Conservation (phyloP, 23 red algal genomes). For the Gracilaria domingensis region DNA sequence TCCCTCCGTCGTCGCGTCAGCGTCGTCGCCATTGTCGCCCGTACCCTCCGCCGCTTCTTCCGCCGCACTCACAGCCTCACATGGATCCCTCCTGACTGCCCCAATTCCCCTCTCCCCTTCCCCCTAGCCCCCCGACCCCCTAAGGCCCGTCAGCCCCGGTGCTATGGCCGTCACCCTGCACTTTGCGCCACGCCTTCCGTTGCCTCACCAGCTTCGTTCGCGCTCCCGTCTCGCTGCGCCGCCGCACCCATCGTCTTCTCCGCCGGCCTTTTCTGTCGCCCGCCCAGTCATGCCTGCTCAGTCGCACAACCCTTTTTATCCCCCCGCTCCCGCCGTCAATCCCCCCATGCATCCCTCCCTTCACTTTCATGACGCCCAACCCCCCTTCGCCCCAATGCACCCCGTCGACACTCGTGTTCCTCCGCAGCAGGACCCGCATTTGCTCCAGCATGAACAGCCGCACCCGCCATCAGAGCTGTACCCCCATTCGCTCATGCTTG, state of each 20-base stretch:
- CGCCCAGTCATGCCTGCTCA: conserved; percentile 8
- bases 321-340: not conserved
- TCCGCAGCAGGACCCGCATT: not conserved
- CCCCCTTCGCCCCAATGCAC: not conserved
- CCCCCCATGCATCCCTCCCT: conserved; percentile 16
- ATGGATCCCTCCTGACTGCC: conserved; percentile 42
- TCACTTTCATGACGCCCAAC: conserved; percentile 26
- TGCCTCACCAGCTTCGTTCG: conserved; percentile 39
- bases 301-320: conserved; percentile 8
- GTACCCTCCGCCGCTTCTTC: not conserved
- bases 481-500: not conserved
- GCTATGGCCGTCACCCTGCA: conserved; percentile 52
- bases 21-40: not conserved
- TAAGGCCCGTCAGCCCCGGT: not conserved
- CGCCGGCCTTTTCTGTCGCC: not conserved
- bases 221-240: not conserved
- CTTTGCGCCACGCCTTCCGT: conserved; percentile 33
- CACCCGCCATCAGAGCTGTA: not conserved
- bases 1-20: not conserved
- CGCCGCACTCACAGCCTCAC: not conserved
- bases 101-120: not conserved
- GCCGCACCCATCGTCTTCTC: conserved; percentile 1
- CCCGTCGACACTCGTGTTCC: not conserved
- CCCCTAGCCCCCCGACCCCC: too few relatives aligned
- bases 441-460: not conserved